Evolutionary conservation across 2,329 filamentous ascomycete genomes (phyloP), one percentile per base, ranked within the genome.

Genomic region (Magnaporthiopsis rhizophila): DNA sequence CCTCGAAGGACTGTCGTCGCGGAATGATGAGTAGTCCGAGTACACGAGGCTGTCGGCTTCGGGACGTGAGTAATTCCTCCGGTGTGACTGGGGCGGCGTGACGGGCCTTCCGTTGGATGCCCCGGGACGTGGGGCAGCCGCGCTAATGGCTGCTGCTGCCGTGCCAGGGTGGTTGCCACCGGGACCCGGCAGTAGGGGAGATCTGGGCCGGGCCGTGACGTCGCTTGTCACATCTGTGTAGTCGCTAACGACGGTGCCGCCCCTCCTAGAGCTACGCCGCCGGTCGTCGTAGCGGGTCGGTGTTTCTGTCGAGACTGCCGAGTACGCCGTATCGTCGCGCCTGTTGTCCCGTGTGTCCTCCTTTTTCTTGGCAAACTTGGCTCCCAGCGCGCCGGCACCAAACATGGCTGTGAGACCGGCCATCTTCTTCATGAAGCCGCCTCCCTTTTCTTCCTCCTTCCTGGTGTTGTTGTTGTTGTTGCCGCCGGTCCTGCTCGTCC

Each of bases 321-420:
- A 87, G 69, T 87, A 86, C 60, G 88, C 85, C 61, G 62, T 45
- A 4, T 87, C 85, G 28, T 79, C 78, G 15, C 76, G 72, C 63
- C 73, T 75, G 57, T 75, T 74, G 56, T 74, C 75, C 30, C 82
- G 76, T 64, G 18, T 53, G 45, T 81, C 80, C 64, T 74, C 75
- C 34, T 82, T 77, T 64, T 81, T 80, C 64, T 82, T 83, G 71
- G 83, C 82, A 62, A 86, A 77, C 59, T 80, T 85, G 66, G 85
- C 86, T 3, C 84, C 80, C 21, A 91, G 74, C 36, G 84, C 85
- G 24, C 83, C 85, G 9, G 83, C 87, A 24, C 89, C 89, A 1
- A 88, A 73, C 6, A 83, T 78, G 0, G 86, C 88, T 18, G 85
- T 87, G 28, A 85, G 78, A 59, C 83, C 82, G 18, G 89, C 73